Evolutionary conservation across 192 early-diverging fungal genomes (phyloP).

Genomic region (Coemansia sp.): DNA sequence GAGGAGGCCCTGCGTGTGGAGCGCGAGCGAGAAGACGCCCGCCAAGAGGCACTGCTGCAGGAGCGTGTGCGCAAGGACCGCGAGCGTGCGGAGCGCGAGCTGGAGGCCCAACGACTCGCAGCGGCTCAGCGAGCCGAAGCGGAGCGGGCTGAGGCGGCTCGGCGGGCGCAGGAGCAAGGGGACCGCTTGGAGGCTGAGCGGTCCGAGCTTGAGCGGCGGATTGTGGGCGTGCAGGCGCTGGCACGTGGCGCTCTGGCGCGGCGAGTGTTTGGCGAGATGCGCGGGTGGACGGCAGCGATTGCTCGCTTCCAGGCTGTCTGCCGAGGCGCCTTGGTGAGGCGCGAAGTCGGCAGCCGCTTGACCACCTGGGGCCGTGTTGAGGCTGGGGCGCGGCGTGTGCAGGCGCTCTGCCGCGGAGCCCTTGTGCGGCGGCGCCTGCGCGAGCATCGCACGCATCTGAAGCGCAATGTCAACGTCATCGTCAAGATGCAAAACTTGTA

Average conservation of each 20-base stretch:
- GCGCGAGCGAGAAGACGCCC: constrained; percentile 24
- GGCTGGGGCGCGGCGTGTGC: constrained; percentile 43
- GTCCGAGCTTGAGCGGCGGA: constrained; percentile 49
- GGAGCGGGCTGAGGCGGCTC: constrained; percentile 21
- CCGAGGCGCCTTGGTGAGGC: constrained; percentile 50
- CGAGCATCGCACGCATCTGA: constrained; percentile 62
- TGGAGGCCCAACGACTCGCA: background rate
- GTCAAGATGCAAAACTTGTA: constrained; percentile 76
- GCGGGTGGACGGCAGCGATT: constrained; percentile 56
- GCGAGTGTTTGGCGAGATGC: constrained; percentile 58
- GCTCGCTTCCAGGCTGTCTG: constrained; percentile 55
- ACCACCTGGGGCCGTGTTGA: constrained; percentile 44
- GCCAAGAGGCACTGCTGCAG: constrained; percentile 16
- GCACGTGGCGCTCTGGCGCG: constrained; percentile 64
- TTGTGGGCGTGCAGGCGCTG: constrained; percentile 62
- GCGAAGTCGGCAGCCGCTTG: constrained; percentile 39
- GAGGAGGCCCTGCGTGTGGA: constrained; percentile 10
- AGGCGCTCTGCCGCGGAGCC: constrained; percentile 71
- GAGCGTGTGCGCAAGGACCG: constrained; percentile 23
- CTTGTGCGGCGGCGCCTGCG: constrained; percentile 66
- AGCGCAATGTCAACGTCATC: constrained; percentile 71
- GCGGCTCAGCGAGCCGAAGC: constrained; percentile 6
- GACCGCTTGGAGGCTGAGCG: constrained; percentile 41
- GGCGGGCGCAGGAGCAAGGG: constrained; percentile 29
- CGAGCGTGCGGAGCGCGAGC: constrained; percentile 15